Evolutionary conservation across 768 basidiomycete genomes (phyloP), one percentile per base, ranked within the genome.

Genomic region (Cystobasidiopsis lactophilus): DNA sequence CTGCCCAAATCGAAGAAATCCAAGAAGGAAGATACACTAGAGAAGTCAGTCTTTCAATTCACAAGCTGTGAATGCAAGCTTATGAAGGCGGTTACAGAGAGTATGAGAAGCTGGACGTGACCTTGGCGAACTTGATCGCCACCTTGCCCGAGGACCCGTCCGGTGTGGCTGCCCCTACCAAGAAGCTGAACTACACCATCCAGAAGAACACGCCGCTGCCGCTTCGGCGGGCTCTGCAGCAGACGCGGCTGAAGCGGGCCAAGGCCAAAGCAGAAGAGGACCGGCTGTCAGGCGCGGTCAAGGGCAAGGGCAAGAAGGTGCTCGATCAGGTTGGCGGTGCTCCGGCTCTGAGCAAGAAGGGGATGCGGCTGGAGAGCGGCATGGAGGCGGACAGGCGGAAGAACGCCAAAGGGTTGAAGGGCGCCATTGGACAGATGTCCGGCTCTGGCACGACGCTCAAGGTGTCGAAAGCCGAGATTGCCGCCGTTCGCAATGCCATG

Each of bases 121-220:
- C 45, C 18, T n/a, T 47, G 24, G 21, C 23, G 29, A 16, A 13
- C 26, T 9, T 47, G 23, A 47, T 47, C 11, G 45, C 45, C 7
- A 47, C 45, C 30, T 13, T 47, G 26, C 45, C 45, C 24, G 14
- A n/a, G 4, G 16, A 23, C 45, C 16, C 23, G 11, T 23, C 14
- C 14, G 30, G 33, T 16, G 7, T 35, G 9, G 7, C 33, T 16
- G 33, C 33, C 33, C 33, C 16, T 7, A 7, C 33, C 7, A 35
- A 35, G 33, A 35, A 35, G 33, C 33, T 7, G 9, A 35, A 35
- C 33, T 35, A 35, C 33, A 11, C 45, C 29, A n/a, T 47, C 16
- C 45, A 47, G 24, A 47, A 47, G 45, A 47, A 47, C 24, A 47
- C 45, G 14, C 45, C 45, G 23, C 30, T 47, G 29, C 45, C 45